Evolutionary conservation across 2,329 filamentous ascomycete species (phyloP), one percentile per base, ranked within the genome.

Genomic region (Penicillium sp.): DNA sequence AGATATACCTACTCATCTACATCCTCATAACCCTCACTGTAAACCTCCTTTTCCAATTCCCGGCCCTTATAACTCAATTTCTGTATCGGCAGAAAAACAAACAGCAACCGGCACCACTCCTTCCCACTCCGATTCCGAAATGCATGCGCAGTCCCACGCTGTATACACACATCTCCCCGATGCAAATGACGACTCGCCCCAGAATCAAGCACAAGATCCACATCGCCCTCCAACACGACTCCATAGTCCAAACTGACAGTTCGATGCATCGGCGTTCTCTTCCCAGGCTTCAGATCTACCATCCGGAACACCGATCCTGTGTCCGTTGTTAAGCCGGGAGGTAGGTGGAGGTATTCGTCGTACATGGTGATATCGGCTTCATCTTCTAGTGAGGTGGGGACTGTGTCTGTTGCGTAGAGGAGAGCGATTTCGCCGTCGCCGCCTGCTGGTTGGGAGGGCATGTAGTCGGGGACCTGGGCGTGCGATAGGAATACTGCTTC

Each of bases 1-100:
- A 16, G 1, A 7, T 6, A 13, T 5, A 13, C 3, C 19, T n/a
- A 50, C 39, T 52, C 50, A 35, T 19, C 33, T 1, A 31, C 57
- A 5, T 57, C 45, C 19, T 68, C 63, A 57, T 65, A 69, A 3
- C 51, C 57, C 37, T 67, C 65, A 52, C 68, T 62, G 54, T 73
- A 71, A 26, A 70, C 61, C 49, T 71, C 70, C 19, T 84, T 81
- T 26, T 82, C 79, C 67, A 88, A 67, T 65, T 87, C 84, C 61
- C 79, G 78, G 16, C 71, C 73, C 11, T 87, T 74, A 46, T 80
- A 74, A 3, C 37, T 63, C 49, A 72, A 27, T 37, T 63, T 63
- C 26, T 66, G 50, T 59, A 71, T 71, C 8, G 69, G 69, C 54
- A 71, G 45, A 57, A 68, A 72, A 1, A 71, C 65, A 68, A 72